Conservation (phyloP, 805 yeast genomes). For the Ogataea haglerorum region DNA sequence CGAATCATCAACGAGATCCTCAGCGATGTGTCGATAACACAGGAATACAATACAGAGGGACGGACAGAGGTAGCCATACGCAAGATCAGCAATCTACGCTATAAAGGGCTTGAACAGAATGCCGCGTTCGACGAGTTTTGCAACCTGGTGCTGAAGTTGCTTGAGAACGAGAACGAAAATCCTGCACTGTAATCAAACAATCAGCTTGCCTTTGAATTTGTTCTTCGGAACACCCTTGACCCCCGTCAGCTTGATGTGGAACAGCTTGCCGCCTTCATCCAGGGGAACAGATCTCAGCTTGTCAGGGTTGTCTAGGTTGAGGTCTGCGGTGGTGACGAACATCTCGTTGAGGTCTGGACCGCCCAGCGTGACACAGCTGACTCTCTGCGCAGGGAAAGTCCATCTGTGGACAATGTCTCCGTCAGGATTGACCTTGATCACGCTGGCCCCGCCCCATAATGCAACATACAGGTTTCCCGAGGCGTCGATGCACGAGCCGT, state of each 20-base stretch:
- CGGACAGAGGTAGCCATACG: slow-evolving; percentile 56
- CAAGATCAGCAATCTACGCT: slow-evolving; percentile 56
- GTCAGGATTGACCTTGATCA: slow-evolving; percentile 47
- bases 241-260: slow-evolving; percentile 39
- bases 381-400: slow-evolving; percentile 54
- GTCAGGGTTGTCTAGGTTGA: slow-evolving; percentile 39
- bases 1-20: slow-evolving; percentile 45
- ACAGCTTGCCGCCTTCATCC: slow-evolving; percentile 62
- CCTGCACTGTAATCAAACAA: slow-evolving; percentile 15
- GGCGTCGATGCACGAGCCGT: slow-evolving; percentile 65
- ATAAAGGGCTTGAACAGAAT: slow-evolving; percentile 65
- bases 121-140: slow-evolving; percentile 70
- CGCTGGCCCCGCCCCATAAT: slow-evolving; percentile 57
- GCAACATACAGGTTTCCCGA: slow-evolving; percentile 60
- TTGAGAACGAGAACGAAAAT: background rate
- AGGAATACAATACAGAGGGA: slow-evolving; percentile 51
- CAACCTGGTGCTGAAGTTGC: slow-evolving; percentile 33
- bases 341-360: slow-evolving; percentile 56
- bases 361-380: slow-evolving; percentile 69
- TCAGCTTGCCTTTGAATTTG: slow-evolving; percentile 23
- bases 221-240: slow-evolving; percentile 35
- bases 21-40: slow-evolving; percentile 43
- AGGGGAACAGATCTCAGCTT: slow-evolving; percentile 28
- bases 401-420: slow-evolving; percentile 53
- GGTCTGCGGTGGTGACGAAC: slow-evolving; percentile 66